phyloP scores from a whole-genome alignment of 352 stramenopile genomes.

The Peronospora destructor region DNA sequence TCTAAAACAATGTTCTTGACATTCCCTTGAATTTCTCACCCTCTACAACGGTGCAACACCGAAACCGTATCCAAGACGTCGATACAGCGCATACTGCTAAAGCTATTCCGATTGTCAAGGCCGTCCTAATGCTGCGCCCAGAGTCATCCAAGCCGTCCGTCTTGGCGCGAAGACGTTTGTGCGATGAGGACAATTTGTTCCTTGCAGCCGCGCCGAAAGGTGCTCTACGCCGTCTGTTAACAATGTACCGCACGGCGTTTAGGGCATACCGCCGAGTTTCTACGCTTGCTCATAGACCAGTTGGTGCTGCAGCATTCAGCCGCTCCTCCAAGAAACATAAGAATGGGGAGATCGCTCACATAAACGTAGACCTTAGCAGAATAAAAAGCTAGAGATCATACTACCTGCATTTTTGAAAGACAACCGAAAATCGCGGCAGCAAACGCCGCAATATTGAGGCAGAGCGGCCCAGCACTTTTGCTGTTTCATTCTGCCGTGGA shows the following conservation, averaged over 20 bases:
- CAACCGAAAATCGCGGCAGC: slow-evolving; percentile 11
- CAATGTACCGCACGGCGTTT: slow-evolving; percentile 30
- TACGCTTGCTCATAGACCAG: slow-evolving; percentile 42
- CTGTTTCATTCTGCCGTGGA: slow-evolving; percentile 20
- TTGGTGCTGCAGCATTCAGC: slow-evolving; percentile 31
- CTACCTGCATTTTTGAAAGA: slow-evolving; percentile 8
- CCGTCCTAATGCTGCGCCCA: background rate
- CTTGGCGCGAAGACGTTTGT: slow-evolving; percentile 50
- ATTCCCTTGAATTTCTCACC: slow-evolving; percentile 6
- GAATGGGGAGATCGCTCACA: background rate
- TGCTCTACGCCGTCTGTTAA: too few species aligned
- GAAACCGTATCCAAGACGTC: slow-evolving; percentile 17
- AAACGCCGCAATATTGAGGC: slow-evolving; percentile 16
- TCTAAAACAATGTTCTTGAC: slow-evolving; percentile 27
- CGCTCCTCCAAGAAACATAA: too few species aligned
- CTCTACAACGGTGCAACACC: slow-evolving; percentile 14
- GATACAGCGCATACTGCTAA: slow-evolving; percentile 11
- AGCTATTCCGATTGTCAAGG: slow-evolving; percentile 1
- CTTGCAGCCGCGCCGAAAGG: slow-evolving; percentile 43
- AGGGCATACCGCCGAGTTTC: slow-evolving; percentile 30
- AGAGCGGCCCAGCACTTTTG: slow-evolving; percentile 11
- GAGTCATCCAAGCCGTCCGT: slow-evolving; percentile 22
- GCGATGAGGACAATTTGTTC: slow-evolving; percentile 58
- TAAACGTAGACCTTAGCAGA: background rate
- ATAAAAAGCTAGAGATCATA: background rate